Base-by-base conservation (phyloP, 1,139 yeast species). In the Lodderomyces beijingensis region DNA sequence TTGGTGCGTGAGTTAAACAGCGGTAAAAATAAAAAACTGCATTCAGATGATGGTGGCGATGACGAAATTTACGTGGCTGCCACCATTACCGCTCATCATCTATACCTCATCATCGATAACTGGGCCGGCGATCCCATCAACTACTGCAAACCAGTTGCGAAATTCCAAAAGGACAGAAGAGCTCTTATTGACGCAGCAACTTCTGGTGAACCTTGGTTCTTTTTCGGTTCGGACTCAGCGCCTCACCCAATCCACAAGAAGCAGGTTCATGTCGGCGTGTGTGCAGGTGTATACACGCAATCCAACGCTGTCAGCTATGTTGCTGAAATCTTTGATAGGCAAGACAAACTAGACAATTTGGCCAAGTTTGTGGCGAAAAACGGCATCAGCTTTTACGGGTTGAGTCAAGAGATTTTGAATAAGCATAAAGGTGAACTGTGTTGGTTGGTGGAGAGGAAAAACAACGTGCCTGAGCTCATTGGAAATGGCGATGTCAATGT, bases 101-200 rank as follows among this genome's bases (percentile, higher is more conserved):
- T 91, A 41, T 84, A 74, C 37, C 65, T 91, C 37, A 89, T 95
- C 3, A 79, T 93, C 34, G 97, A 93, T 55, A 79, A 79, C 44
- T 93, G 97, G 96, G 96, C 96, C 4, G 97, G 97, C 3, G 84
- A 88, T 52, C 89, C 97, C 25, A 76, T 87, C 50, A 87, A 91
- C 51, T 91, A 81, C 60, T 91, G 99, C 67, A 91, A 93, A 57
- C 99, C 98, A 6, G 98, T 91, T 30, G 98, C 98, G 22, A 91
- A 91, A 55, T 65, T 89, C 25, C 96, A 97, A 17, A 69, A 65
- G 19, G 98, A 91, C 53, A 76, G 84, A 48, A 67, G 77, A 34
- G 91, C 96, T 1, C 63, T 91, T 34, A 72, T 91, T 9, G 70
- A 66, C 25, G 97, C 98, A 22, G 98, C 97, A 3, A 81, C 86